Evolutionary conservation across 768 basidiomycete genomes (phyloP), one percentile per base, ranked within the genome.

Genomic region (Pholiota molesta): DNA sequence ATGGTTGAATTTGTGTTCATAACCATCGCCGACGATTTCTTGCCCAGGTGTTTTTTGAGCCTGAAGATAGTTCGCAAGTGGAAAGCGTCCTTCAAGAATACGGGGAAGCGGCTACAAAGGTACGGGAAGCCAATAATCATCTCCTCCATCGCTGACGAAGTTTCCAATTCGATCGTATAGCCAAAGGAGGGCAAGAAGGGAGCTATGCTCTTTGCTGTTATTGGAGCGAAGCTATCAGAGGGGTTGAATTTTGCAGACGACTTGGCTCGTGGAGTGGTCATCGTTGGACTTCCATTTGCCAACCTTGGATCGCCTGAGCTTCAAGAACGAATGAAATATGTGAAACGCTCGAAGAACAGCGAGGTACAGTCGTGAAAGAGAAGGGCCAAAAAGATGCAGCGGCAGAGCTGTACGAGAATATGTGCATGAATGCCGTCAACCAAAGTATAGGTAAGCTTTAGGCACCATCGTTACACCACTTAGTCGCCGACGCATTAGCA

Each of bases 191-290:
- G 64, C 17, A 78, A 77, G 62, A 75, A 71, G 72, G 74, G 75
- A 64, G 93, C 94, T 2, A 73, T 99, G 40, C 78, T 99, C 5
- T 89, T 99, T 59, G 97, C 97, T 2, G 97, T 99, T 10, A 90
- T 99, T 28, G 96, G 96, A 17, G 97, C 95, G 28, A 99, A 98
- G 72, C 83, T 99, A n/a, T 96, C 94, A 0, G 97, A 99, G 75
- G 97, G 96, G 8, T 73, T 89, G 40, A 89, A 89, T 67, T 90
- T 90, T 68, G 83, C 87, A 19, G 91, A 94, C 71, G 83, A 88
- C 52, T 85, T 94, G 16, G 95, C 95, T 2, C 89, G 95, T 31
- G 90, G 88, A 11, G 93, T 97, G 23, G 79, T 95, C 31, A 84
- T 96, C 61, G 81, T 97, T 52, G 97, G 97, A 3, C 82, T 99